phyloP scores from a whole-genome alignment of 2,329 filamentous ascomycete species.

The Ophidiomyces ophidiicola region DNA sequence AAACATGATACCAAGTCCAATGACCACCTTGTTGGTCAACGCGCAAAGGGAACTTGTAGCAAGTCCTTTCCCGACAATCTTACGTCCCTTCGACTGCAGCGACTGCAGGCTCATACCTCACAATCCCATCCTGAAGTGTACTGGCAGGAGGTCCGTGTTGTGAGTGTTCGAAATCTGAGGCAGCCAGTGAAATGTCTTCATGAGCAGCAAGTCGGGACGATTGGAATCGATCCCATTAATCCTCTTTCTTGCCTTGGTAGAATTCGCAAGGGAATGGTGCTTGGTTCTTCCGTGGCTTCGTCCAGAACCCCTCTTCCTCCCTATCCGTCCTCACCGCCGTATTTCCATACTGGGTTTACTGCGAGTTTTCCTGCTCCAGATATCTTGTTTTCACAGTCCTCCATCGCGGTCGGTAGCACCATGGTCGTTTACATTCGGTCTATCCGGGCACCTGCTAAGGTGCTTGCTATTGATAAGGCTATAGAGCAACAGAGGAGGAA shows the following conservation, averaged over 20 bases:
- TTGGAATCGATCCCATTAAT: slow-evolving; percentile 52
- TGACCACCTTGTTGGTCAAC: slow-evolving; percentile 15
- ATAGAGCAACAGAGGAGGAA: slow-evolving; percentile 19
- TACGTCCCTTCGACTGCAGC: slow-evolving; percentile 24
- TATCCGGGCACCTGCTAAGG: slow-evolving; percentile 66
- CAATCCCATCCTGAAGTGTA: slow-evolving; percentile 48
- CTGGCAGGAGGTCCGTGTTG: slow-evolving; percentile 70
- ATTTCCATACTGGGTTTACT: slow-evolving; percentile 52
- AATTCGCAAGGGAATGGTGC: slow-evolving; percentile 68
- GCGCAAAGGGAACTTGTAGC: slow-evolving; percentile 20
- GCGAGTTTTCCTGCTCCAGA: slow-evolving; percentile 57
- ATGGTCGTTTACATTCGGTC: slow-evolving; percentile 77
- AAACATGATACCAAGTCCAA: slow-evolving; percentile 31
- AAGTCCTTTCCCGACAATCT: slow-evolving; percentile 26
- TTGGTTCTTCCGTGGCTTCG: slow-evolving; percentile 48
- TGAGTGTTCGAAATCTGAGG: slow-evolving; percentile 77
- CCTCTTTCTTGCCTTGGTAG: slow-evolving; percentile 23
- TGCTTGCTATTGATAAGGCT: slow-evolving; percentile 44
- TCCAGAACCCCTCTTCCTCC: not conserved
- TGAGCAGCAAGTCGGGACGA: slow-evolving; percentile 75
- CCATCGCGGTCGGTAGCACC: slow-evolving; percentile 43
- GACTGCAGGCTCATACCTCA: slow-evolving; percentile 19
- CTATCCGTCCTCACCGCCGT: slow-evolving; percentile 14
- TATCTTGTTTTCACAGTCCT: slow-evolving; percentile 36
- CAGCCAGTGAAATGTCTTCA: slow-evolving; percentile 66